A percentile compares a stretch with the other conserved stretches of the same genome.
Conservation (phyloP, 495 filamentous ascomycete species). For the Geoglossum glabrum region DNA sequence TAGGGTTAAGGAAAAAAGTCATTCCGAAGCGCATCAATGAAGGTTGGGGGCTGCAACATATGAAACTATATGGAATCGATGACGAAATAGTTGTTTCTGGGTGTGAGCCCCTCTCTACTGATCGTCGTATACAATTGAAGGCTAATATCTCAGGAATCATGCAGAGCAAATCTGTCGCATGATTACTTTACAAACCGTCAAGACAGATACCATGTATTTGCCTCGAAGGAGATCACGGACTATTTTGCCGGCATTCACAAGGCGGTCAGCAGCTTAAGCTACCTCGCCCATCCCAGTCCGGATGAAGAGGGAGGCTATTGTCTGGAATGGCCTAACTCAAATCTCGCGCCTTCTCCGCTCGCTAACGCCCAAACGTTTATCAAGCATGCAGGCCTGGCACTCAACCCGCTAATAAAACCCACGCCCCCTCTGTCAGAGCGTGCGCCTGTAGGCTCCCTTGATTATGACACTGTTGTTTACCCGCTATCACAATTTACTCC, state of each 20-base stretch:
- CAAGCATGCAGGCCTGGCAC: slow-evolving; percentile 37
- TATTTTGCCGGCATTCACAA: slow-evolving; percentile 66
- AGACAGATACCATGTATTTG: slow-evolving; percentile 86
- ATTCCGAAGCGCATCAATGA: slow-evolving; percentile 87
- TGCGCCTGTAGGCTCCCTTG: neutral
- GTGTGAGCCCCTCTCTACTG: slow-evolving; percentile 20
- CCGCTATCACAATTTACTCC: slow-evolving; percentile 72
- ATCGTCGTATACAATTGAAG: neutral
- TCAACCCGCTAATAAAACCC: slow-evolving; percentile 44
- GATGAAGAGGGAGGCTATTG: slow-evolving; percentile 31
- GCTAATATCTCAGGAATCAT: neutral
- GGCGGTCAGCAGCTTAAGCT: slow-evolving; percentile 61
- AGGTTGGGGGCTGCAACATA: slow-evolving; percentile 95
- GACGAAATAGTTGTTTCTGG: slow-evolving; percentile 92
- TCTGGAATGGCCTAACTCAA: slow-evolving; percentile 60
- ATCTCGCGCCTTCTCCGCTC: slow-evolving; percentile 51
- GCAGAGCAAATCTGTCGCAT: slow-evolving; percentile 67
- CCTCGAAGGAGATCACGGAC: slow-evolving; percentile 52
- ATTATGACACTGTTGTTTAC: slow-evolving; percentile 55
- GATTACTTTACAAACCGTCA: slow-evolving; percentile 96
- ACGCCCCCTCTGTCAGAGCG: slow-evolving; percentile 12
- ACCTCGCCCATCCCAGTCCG: slow-evolving; percentile 39
- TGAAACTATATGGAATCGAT: slow-evolving; percentile 95
- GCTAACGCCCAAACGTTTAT: slow-evolving; percentile 47
- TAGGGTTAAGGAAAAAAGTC: slow-evolving; percentile 60